phyloP scores from a whole-genome alignment of 306 rosid genomes.

The Begonia peltatifolia region DNA sequence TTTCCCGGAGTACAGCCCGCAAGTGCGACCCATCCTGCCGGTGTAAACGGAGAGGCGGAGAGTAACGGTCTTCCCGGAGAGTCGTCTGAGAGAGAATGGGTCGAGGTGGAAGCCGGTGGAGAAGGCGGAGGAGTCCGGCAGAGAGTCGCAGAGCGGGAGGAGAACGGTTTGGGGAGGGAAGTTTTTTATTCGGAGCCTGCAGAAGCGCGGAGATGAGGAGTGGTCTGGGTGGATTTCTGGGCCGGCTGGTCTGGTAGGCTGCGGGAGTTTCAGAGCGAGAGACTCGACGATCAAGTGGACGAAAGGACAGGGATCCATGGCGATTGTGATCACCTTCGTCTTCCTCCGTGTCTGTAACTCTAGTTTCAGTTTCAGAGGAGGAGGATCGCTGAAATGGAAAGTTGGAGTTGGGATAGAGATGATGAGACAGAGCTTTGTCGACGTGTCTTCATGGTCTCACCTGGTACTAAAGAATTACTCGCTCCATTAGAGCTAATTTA shows the following conservation, averaged over 20 bases:
- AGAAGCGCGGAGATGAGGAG: not conserved
- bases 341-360: too few species aligned
- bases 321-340: too few species aligned
- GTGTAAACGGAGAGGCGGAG: constrained; percentile 1
- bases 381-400: too few species aligned
- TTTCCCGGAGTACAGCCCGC: not conserved
- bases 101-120: not conserved
- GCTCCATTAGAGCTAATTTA: too few species aligned
- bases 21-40: not conserved
- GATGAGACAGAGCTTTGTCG: too few species aligned
- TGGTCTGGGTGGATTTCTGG: not conserved
- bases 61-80: not conserved
- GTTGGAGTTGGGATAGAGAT: too few species aligned
- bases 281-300: not conserved
- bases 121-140: not conserved
- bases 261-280: not conserved
- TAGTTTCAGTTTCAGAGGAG: too few species aligned
- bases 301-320: not conserved
- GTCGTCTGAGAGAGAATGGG: not conserved
- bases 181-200: not conserved
- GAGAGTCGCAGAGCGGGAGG: not conserved
- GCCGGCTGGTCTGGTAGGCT: not conserved
- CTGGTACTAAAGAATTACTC: too few species aligned
- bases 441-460: too few species aligned
- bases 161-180: not conserved